Base-by-base conservation (phyloP, 768 basidiomycete genomes). In the Harrya chromipes region DNA sequence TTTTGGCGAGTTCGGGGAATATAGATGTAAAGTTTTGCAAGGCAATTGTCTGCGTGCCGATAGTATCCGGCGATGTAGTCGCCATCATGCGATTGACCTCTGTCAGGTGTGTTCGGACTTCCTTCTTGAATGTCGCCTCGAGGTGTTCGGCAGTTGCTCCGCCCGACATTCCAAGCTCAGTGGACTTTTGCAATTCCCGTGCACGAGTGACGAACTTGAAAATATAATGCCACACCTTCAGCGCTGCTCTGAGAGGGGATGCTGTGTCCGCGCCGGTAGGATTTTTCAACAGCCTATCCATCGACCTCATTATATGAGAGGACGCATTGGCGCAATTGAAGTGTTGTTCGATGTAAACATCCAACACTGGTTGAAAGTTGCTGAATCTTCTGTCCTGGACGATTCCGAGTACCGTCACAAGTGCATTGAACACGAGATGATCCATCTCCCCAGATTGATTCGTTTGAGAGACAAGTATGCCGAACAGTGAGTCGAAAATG, bases 161-260 rank as follows among this genome's bases (percentile, higher is more conserved):
- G 11, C 84, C 83, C 21, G 85, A 84, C 73, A 90, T 84, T 1
- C 85, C 85, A 20, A 85, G 65, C 51, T 93, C 90, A 61, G 85
- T 86, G 6, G 76, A 74, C 66, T 90, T 90, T 66, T 95, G 94
- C 39, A 95, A 66, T 60, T 93, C 91, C 31, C 94, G 76, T 3
- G 94, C 86, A n/a, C 90, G 80, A 14, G 89, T 83, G 61, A 97
- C 88, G 69, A 98, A 91, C 65, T 90, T 90, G 81, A 97, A 91
- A 58, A 98, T 84, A 63, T 94, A 92, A 62, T 93, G 88, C 93
- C 93, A 95, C 26, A 97, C 95, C 67, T 97, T 97, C 52, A 98
- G 74, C 14, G 94, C 89, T 11, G 91, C 84, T 29, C 94, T 84
- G 47, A 97, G 77, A 6, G 82, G 79, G 16, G 87, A 84, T 0